Evolutionary conservation across 31 red algal genomes (phyloP), one percentile per base, ranked within the genome.

Genomic region (Odonthalia washingtoniensis): DNA sequence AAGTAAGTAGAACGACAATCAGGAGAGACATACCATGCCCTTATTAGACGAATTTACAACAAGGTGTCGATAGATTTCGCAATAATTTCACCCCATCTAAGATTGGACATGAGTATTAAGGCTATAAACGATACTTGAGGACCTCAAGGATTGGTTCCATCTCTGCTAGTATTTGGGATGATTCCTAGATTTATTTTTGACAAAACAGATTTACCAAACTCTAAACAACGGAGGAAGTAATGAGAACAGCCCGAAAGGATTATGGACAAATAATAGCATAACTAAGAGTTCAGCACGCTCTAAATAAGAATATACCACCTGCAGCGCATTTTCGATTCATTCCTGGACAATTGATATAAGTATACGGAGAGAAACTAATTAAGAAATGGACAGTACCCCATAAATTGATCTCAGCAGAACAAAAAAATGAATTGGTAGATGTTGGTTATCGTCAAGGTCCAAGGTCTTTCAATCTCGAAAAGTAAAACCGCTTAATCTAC

Each of bases 71-170:
- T 60, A 35, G 70, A 46, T 18, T 36, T 39, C 40, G 72, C 80
- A 28, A 46, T 9, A 3, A 6, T 90, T 0, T 24, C 69, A 41
- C 27, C 16, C 1, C 42, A 90, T 0, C 5, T 90, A 4, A 46
- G 57, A 46, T 46, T 90, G 1, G 36, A 43, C 2, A 57, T 73
- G 0, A 28, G 64, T 4, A 40, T 82, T 16, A 77, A 83, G 28
- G 87, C 44, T 3, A 89, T 89, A 40, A 80, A 80, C 57, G 63
- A 89, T 65, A 80, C 74, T 62, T 67, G 30, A 28, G 40, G 30
- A 60, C 86, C 5, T 14, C 77, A n/a, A n/a, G n/a, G n/a, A n/a
- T n/a, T n/a, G n/a, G n/a, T n/a, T n/a, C n/a, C n/a, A n/a, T n/a
- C n/a, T n/a, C n/a, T n/a, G n/a, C n/a, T n/a, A n/a, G n/a, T n/a